Conservation (phyloP, 352 stramenopile genomes). For the Pythium brachiatum region DNA sequence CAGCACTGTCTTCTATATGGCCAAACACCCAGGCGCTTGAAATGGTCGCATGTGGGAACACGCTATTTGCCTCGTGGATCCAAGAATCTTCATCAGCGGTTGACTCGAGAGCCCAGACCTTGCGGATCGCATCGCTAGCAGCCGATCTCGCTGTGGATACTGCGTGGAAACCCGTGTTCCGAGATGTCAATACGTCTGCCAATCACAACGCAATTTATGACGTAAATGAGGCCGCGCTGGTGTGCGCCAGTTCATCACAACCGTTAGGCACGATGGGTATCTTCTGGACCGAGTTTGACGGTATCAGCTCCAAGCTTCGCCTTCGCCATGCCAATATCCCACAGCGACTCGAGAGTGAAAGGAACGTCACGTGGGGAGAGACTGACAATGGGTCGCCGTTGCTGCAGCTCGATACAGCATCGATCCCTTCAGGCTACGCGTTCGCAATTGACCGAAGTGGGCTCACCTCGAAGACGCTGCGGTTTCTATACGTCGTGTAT, state of each 20-base stretch:
- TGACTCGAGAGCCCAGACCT: constrained; percentile 1
- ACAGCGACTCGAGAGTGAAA: constrained; percentile 10
- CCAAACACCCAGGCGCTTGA: constrained; percentile 21
- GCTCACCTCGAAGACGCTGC: constrained; percentile 30
- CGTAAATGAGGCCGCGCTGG: constrained; percentile 29
- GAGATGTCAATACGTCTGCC: not conserved
- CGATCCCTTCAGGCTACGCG: constrained; percentile 36
- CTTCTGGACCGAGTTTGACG: constrained; percentile 76
- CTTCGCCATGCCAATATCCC: constrained; percentile 41
- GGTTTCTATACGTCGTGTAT: constrained; percentile 55
- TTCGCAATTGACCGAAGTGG: constrained; percentile 56
- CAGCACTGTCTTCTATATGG: not conserved
- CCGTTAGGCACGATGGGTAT: constrained; percentile 28
- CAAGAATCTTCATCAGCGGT: constrained; percentile 20
- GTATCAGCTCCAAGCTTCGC: constrained; percentile 58
- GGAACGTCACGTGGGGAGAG: constrained; percentile 35
- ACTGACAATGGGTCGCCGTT: constrained; percentile 35
- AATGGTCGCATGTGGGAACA: constrained; percentile 38
- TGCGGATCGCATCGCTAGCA: constrained; percentile 16
- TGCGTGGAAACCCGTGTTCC: constrained; percentile 15
- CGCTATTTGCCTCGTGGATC: constrained; percentile 45
- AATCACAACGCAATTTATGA: constrained; percentile 66
- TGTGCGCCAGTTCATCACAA: constrained; percentile 36
- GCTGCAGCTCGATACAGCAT: constrained; percentile 41
- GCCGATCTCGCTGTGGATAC: not conserved